Base-by-base conservation (phyloP, 1,284 basidiomycete species). In the Chondrostereum purpureum region DNA sequence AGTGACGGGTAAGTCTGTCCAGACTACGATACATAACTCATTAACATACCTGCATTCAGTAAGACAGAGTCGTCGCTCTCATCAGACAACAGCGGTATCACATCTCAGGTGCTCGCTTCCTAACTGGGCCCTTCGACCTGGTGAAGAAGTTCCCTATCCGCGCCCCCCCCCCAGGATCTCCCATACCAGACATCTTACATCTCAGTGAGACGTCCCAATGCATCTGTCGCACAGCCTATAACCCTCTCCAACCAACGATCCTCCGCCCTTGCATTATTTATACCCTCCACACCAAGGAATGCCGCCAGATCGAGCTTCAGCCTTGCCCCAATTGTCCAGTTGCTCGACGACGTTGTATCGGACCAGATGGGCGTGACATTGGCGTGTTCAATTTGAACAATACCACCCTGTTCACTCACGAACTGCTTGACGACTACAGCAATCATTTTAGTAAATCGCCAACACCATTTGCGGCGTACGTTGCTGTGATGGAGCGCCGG, bases 311-410 rank as follows among this genome's bases (percentile, higher is more conserved):
- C 10, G 23, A 33, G 42, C 27, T 43, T 11, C 42, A 43, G 14
- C 12, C 18, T n/a, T 43, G 42, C 21, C 22, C 14, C 8, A 11
- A 14, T 13, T 43, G 42, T 43, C 42, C 42, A 43, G 12, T 22
- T 12, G 4, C 10, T 12, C 22, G 19, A 13, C 37, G 39, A 16
- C 45, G 47, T 2, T 44, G 50, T 33, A 53, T 60, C 14, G 57
- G 58, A 0, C 58, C 59, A 1, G 61, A 63, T 41, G 46, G 50
- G 8, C 33, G 46, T 5, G 42, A 55, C 4, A 24, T 49, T 2
- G 56, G 58, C 1, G 19, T 62, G 1, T 61, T 63, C 47, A 63
- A 64, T 44, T 54, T 48, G 17, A 63, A 64, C 39, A 64, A 63
- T 41, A 20, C 34, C 12, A 21, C 48, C 6, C 33, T 61, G 1